phyloP scores from a whole-genome alignment of 129 eudicot genomes.

The Pseudognaphalium luteoalbum region DNA sequence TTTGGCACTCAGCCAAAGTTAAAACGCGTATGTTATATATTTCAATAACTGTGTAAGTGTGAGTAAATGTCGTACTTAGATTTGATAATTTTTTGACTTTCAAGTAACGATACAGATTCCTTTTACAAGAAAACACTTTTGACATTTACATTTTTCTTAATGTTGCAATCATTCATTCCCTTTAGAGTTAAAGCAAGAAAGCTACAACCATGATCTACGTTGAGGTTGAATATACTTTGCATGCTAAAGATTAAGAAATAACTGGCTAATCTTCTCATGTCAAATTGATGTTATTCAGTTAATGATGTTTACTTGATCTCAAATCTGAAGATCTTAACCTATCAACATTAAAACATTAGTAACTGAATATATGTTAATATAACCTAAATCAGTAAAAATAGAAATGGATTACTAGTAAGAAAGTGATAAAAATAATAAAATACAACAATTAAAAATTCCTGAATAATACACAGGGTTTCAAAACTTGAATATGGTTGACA shows the following conservation, averaged over 20 bases:
- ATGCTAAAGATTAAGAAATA: background rate
- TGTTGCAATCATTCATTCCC: background rate
- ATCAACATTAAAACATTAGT: no score
- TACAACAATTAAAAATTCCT: no score
- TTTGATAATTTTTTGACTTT: background rate
- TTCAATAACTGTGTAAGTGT: background rate
- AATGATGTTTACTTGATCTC: no score
- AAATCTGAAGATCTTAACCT: no score
- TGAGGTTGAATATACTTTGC: background rate
- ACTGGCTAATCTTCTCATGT: background rate
- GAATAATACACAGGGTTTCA: no score
- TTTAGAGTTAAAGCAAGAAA: background rate
- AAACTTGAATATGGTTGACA: no score
- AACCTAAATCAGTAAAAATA: no score
- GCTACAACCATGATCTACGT: conserved; percentile 1
- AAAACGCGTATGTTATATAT: no score
- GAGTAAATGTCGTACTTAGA: background rate
- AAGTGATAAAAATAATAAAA: no score
- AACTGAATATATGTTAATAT: no score
- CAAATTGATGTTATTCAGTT: background rate
- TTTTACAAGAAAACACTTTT: background rate
- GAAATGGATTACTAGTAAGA: no score
- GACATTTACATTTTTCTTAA: background rate
- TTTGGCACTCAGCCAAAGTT: background rate
- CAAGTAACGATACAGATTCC: background rate